Evolutionary conservation across 2,329 filamentous ascomycete genomes (phyloP).

Genomic region (Hysterium pulicare): DNA sequence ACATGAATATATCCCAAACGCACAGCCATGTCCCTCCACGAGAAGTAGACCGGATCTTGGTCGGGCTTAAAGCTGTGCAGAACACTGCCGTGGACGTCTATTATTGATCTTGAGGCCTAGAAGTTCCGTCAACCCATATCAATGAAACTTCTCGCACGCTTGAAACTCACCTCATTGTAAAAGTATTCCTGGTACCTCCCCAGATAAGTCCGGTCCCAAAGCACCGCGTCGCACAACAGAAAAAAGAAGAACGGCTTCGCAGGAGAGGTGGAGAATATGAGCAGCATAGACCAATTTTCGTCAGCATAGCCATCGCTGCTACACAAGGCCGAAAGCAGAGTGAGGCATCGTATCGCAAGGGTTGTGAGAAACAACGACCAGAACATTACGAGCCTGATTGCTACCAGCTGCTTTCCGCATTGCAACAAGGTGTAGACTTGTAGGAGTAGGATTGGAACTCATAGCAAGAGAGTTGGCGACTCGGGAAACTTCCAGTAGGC

Average conservation of each 20-base stretch:
- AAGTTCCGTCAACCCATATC: neutral
- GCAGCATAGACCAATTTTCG: neutral
- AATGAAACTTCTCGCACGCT: slow-evolving; percentile 1
- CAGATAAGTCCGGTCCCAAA: neutral
- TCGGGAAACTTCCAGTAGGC: slow-evolving; percentile 3
- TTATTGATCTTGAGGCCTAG: slow-evolving; percentile 1
- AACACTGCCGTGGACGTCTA: neutral
- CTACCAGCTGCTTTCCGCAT: neutral
- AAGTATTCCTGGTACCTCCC: neutral
- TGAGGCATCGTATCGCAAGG: slow-evolving; percentile 3
- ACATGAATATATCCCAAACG: slow-evolving; percentile 8
- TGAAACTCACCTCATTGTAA: slow-evolving; percentile 1
- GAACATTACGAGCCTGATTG: neutral
- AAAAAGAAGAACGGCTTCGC: neutral
- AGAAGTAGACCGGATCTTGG: neutral
- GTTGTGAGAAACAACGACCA: slow-evolving; percentile 1
- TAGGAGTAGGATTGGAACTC: slow-evolving; percentile 1
- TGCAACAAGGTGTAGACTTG: slow-evolving; percentile 1
- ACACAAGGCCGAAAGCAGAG: slow-evolving; percentile 1
- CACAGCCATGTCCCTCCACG: slow-evolving; percentile 5
- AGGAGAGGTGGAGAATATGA: neutral
- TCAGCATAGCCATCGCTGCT: neutral
- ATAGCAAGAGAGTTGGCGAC: slow-evolving; percentile 1
- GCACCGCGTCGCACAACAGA: neutral
- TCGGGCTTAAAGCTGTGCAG: neutral